Conservation (phyloP, 352 stramenopile species). For the Phytophthora fragariaefolia region DNA sequence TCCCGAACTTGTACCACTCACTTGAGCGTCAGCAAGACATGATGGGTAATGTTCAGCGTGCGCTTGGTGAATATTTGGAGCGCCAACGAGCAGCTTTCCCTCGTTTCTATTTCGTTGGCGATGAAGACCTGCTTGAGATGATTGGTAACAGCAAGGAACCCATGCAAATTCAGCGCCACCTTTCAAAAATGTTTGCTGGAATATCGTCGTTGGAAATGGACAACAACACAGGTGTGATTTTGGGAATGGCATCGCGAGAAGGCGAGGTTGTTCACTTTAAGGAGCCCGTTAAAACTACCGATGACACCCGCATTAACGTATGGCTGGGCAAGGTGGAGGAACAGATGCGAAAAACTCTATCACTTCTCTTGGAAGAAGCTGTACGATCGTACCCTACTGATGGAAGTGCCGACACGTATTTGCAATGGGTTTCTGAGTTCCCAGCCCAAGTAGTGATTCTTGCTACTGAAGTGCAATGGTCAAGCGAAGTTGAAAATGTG, state of each 20-base stretch:
- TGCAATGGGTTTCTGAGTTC: conserved; percentile 97
- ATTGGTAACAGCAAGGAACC: conserved; percentile 99
- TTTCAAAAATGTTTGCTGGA: conserved; percentile 99
- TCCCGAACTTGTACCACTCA: conserved; percentile 92
- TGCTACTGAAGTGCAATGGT: conserved; percentile 98
- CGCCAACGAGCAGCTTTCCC: conserved; percentile 96
- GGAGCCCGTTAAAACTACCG: conserved; percentile 90
- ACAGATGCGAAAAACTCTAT: conserved; percentile 97
- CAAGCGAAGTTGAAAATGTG: conserved; percentile 91
- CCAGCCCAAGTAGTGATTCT: conserved; percentile 99
- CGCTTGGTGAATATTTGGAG: conserved; percentile 99
- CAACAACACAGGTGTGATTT: conserved; percentile 70
- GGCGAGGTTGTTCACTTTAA: conserved; percentile 97
- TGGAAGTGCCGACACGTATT: conserved; percentile 86
- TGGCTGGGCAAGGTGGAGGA: conserved; percentile 98
- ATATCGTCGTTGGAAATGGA: conserved; percentile 94
- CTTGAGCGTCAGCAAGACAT: conserved; percentile 96
- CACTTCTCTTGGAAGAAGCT: conserved; percentile 94
- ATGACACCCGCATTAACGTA: conserved; percentile 93
- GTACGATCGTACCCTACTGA: conserved; percentile 84
- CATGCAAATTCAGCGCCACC: conserved; percentile 96
- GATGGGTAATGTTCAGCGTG: conserved; percentile 99
- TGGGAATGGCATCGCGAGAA: conserved; percentile 98
- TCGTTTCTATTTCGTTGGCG: conserved; percentile 99
- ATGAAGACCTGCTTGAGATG: conserved; percentile 99